phyloP scores from a whole-genome alignment of 176 grass and related monocot genomes.

The Elymus sibiricus region DNA sequence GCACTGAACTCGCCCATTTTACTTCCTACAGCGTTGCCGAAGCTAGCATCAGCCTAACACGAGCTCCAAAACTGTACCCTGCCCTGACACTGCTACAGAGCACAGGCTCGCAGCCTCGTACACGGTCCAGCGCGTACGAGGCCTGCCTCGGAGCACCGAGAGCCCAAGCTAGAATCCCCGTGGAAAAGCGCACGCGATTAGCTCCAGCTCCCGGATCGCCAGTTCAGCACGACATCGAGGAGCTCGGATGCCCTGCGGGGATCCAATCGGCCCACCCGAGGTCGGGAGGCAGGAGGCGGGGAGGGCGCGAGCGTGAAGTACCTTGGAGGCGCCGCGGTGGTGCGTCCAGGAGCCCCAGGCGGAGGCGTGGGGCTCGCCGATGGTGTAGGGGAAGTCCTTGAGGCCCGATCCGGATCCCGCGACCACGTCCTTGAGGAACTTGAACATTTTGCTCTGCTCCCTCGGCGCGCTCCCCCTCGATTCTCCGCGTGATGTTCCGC shows the following conservation, averaged over 20 bases:
- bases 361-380: constrained; percentile 81
- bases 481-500: neutral
- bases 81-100: neutral
- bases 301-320: neutral
- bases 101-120: neutral
- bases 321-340: constrained; percentile 89
- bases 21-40: neutral
- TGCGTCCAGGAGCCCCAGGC: constrained; percentile 96
- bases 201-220: neutral
- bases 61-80: neutral
- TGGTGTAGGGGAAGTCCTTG: constrained; percentile 96
- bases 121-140: neutral
- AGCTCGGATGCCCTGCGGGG: neutral
- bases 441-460: constrained; percentile 65
- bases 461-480: constrained; percentile 6
- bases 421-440: constrained; percentile 96
- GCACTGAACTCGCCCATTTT: constrained; percentile 1
- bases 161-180: neutral
- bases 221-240: neutral
- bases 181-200: neutral
- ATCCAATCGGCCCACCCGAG: constrained; percentile 1
- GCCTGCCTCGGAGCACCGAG: neutral
- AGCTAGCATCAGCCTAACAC: constrained; percentile 3
- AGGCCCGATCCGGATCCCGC: constrained; percentile 91
- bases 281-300: neutral